Evolutionary conservation across 2,329 filamentous ascomycete species (phyloP).

Genomic region (Xylariales sp.): DNA sequence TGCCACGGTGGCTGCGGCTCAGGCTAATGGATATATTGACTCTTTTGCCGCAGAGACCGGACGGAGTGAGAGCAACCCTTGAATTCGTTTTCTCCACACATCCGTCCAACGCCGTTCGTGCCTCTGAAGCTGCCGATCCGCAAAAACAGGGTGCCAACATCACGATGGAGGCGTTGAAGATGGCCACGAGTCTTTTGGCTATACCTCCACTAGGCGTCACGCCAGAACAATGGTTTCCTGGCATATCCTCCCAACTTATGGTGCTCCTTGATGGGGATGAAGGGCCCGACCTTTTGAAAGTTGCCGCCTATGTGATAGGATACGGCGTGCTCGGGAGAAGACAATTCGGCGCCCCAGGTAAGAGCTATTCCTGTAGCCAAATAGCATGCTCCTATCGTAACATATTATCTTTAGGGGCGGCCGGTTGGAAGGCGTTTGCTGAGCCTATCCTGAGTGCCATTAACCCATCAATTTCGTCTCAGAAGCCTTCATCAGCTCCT

Average conservation of each 20-base stretch:
- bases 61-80: slow-evolving; percentile 63
- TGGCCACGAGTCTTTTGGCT: slow-evolving; percentile 59
- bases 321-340: slow-evolving; percentile 64
- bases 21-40: slow-evolving; percentile 55
- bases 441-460: slow-evolving; percentile 51
- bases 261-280: slow-evolving; percentile 56
- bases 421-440: slow-evolving; percentile 61
- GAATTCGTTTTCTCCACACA: slow-evolving; percentile 70
- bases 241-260: slow-evolving; percentile 58
- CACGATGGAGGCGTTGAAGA: slow-evolving; percentile 62
- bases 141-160: slow-evolving; percentile 59
- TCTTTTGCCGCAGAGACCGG: slow-evolving; percentile 53
- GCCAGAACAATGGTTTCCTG: slow-evolving; percentile 55
- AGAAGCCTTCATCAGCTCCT: slow-evolving; percentile 12
- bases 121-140: slow-evolving; percentile 34
- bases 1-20: slow-evolving; percentile 56
- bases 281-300: slow-evolving; percentile 53
- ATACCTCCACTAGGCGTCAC: slow-evolving; percentile 51
- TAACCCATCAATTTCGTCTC: slow-evolving; percentile 33
- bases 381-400: no score
- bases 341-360: slow-evolving; percentile 59
- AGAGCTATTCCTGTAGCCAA: slow-evolving; percentile 5
- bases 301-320: slow-evolving; percentile 58
- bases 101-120: slow-evolving; percentile 41
- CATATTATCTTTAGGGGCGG: slow-evolving; percentile 33